These are phyloP conservation scores for Blastobotrys petasosporus DNA, from an alignment of 1,139 yeast genomes.

Conservation along the genomic window DNA sequence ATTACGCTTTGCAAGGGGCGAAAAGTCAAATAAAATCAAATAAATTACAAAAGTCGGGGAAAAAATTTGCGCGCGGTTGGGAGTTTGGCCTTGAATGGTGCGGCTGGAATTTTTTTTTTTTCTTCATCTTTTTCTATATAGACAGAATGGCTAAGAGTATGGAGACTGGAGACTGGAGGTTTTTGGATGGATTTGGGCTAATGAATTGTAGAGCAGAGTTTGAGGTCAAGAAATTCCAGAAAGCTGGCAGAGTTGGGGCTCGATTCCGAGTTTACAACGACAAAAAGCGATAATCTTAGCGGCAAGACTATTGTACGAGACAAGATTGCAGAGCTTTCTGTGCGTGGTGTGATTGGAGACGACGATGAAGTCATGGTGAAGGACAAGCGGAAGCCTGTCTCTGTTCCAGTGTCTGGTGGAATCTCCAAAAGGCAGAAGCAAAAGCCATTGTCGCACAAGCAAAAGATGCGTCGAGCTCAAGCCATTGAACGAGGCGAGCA, in stretches of 20 bases:
- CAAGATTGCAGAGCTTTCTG: slow-evolving; percentile 30
- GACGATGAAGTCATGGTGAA: slow-evolving; percentile 11
- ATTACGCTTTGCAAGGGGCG: background rate
- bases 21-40: background rate
- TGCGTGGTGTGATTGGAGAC: slow-evolving; percentile 23
- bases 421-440: slow-evolving; percentile 6
- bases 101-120: background rate
- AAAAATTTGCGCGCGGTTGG: no score
- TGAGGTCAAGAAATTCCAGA: slow-evolving; percentile 5
- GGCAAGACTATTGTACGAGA: slow-evolving; percentile 29
- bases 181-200: background rate
- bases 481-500: slow-evolving; percentile 28
- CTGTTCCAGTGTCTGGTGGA: background rate
- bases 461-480: slow-evolving; percentile 24
- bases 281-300: slow-evolving; percentile 11
- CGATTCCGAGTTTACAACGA: background rate
- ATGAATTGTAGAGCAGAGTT: slow-evolving; percentile 1
- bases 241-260: slow-evolving; percentile 7
- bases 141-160: slow-evolving; percentile 6
- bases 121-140: background rate
- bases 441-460: slow-evolving; percentile 20
- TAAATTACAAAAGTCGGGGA: no score
- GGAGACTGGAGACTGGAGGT: background rate
- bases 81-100: no score
- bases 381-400: slow-evolving; percentile 3